Evolutionary conservation across 257 asterid genomes (phyloP), one percentile per base, ranked within the genome.

Genomic region (Solanum bulbocastanum): DNA sequence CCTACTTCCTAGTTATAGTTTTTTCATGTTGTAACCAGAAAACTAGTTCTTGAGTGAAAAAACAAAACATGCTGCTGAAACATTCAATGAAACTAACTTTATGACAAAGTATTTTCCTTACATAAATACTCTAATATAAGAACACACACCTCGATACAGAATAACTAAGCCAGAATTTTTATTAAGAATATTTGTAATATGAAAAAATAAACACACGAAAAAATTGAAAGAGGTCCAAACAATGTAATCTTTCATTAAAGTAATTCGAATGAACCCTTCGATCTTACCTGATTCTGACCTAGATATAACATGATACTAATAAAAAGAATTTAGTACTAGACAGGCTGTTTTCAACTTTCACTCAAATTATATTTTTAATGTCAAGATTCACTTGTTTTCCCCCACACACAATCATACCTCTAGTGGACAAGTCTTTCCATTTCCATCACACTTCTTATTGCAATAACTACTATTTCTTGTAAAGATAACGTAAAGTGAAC

Each of bases 401-500:
- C 91, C 93, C 91, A 25, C 94, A 89, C 95, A 87, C 95, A 95
- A 94, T 92, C 88, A 95, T 95, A 84, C 88, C 92, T 79, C 88
- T 91, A 90, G 87, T 46, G 11, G 69, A 52, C 35, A 69, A 5
- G 83, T 88, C 52, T 66, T 87, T 89, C 90, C 90, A 92, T 88
- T 88, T 68, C 90, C 89, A 87, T 92, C 96, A 91, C 93, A 86
- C 96, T 91, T 91, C 87, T 69, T 62, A 23, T 83, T 81, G 92
- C 76, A 92, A 93, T 93, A 37, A 90, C 89, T 35, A 91, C 95
- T 94, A 93, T 92, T 91, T 91, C 89, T 75, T 83, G 72, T 87
- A 90, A 89, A 88, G 87, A 91, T 90, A 93, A 92, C 98, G 98
- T 96, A 93, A 91, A 94, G 91, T 87, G 92, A 90, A 96, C 96